Evolutionary conservation across 2,329 filamentous ascomycete species (phyloP).

Genomic region (Metarhizium rileyi): DNA sequence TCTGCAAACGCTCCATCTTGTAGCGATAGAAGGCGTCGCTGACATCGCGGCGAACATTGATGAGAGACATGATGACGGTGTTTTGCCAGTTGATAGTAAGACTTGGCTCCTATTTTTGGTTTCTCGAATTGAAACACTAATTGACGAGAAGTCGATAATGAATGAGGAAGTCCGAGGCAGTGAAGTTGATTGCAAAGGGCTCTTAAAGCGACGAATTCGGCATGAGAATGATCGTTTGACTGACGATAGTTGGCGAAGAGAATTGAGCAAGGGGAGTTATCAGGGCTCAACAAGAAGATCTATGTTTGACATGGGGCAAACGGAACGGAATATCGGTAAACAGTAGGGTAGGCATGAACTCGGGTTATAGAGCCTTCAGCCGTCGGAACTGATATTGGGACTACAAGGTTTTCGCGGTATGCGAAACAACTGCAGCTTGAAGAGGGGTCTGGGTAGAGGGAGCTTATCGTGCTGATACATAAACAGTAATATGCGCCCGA

Average conservation of each 20-base stretch:
- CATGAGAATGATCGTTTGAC: constrained; percentile 24
- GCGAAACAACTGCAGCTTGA: constrained; percentile 96
- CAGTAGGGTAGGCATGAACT: constrained; percentile 50
- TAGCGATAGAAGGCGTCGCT: constrained; percentile 99
- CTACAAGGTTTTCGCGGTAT: constrained; percentile 91
- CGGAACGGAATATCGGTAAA: constrained; percentile 34
- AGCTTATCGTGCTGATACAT: constrained; percentile 95
- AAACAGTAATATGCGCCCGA: constrained; percentile 52
- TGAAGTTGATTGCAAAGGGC: constrained; percentile 10
- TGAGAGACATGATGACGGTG: constrained; percentile 75
- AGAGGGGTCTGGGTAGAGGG: constrained; percentile 90
- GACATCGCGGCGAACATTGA: constrained; percentile 98
- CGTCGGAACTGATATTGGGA: constrained; percentile 82
- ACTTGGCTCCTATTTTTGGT: constrained; percentile 6
- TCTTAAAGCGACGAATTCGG: constrained; percentile 22
- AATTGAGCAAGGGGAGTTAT: constrained; percentile 31
- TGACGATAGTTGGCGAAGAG: constrained; percentile 21
- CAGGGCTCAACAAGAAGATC: constrained; percentile 44
- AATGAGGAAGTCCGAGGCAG: constrained; percentile 10
- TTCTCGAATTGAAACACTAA: neutral
- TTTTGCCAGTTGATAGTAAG: neutral
- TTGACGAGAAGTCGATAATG: constrained; percentile 1
- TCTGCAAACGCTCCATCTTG: constrained; percentile 99
- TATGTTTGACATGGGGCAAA: constrained; percentile 47
- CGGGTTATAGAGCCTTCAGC: constrained; percentile 52